Base-by-base conservation (phyloP, 805 yeast genomes). In the Candida schatavii region DNA sequence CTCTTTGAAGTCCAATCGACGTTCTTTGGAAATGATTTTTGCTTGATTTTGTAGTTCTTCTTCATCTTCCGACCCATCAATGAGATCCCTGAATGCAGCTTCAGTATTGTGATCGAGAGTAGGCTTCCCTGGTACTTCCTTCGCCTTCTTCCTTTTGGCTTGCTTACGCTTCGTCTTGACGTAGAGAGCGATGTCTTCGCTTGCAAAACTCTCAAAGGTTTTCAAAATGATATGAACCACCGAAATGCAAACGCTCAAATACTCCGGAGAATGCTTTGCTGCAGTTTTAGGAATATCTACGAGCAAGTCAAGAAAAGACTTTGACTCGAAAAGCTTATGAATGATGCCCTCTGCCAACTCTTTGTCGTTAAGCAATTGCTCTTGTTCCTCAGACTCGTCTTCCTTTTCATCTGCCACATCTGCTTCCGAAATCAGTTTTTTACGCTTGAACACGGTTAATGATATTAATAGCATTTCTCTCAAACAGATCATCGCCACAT, bases 251-350 rank as follows among this genome's bases (percentile, higher is more conserved):
- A 79, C 79, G 33, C 69, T 71, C 23, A 85, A 74, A 54, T 76
- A 85, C 5, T 73, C 75, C 2, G 84, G 74, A 0, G 95, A 78
- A 47, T 82, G 80, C 45, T 74, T 79, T 22, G 75, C 63, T 0
- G 91, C 86, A 11, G 76, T 70, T 42, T 77, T 77, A 0, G 96
- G 88, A 25, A 88, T 59, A 14, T 62, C 64, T 2, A 79, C 68
- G 3, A 91, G 55, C 28, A 79, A 55, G 35, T 75, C 79, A 21
- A 88, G 61, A 40, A 79, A 76, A 18, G 67, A 72, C 39, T 80
- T 81, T 40, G 80, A 83, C 43, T 83, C 78, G 51, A 91, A 88
- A n/a, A 91, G 64, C 34, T 81, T 75, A 35, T 87, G 66, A 15
- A 81, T 72, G 43, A 85, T 77, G 18, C 80, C 81, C 23, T 75